Evolutionary conservation across 257 asterid species (phyloP).

Genomic region (Fraxinus excelsior): DNA sequence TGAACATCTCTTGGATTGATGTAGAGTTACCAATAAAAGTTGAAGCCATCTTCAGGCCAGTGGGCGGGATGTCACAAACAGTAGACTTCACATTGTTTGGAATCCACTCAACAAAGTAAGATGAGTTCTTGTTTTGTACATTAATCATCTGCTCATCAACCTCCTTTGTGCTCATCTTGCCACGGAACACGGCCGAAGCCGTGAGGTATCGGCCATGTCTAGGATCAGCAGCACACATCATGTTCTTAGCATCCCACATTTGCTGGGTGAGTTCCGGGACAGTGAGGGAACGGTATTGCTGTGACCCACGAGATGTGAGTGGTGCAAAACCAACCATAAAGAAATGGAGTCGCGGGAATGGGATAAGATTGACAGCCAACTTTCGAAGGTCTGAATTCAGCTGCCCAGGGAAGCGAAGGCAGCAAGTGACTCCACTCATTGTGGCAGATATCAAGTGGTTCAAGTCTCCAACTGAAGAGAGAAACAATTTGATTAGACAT

Average conservation of each 20-base stretch:
- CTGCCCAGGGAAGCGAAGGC: constrained; percentile 37
- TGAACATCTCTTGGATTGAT: constrained; percentile 21
- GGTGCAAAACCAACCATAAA: constrained; percentile 24
- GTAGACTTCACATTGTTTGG: constrained; percentile 33
- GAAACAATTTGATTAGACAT: not conserved
- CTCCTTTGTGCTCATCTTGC: constrained; percentile 27
- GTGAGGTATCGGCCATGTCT: constrained; percentile 29
- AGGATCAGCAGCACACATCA: not conserved
- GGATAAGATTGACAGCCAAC: constrained; percentile 31
- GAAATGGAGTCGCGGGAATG: constrained; percentile 30
- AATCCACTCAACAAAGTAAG: constrained; percentile 11
- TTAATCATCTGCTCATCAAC: not conserved
- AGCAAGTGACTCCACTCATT: constrained; percentile 38
- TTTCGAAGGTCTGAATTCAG: constrained; percentile 32
- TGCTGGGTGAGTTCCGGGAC: constrained; percentile 33
- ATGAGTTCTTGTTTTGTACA: not conserved
- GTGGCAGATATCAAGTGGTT: constrained; percentile 33
- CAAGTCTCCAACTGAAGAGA: constrained; percentile 27
- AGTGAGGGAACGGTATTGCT: constrained; percentile 32
- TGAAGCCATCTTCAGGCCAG: constrained; percentile 9
- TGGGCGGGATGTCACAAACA: constrained; percentile 32
- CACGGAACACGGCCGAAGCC: constrained; percentile 32
- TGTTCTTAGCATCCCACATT: constrained; percentile 28
- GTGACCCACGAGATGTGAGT: constrained; percentile 31
- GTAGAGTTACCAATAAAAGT: not conserved